A percentile compares a stretch with the other conserved stretches of the same genome.
Conservation (phyloP, 2,329 filamentous ascomycete species). For the Aureobasidium sp. region DNA sequence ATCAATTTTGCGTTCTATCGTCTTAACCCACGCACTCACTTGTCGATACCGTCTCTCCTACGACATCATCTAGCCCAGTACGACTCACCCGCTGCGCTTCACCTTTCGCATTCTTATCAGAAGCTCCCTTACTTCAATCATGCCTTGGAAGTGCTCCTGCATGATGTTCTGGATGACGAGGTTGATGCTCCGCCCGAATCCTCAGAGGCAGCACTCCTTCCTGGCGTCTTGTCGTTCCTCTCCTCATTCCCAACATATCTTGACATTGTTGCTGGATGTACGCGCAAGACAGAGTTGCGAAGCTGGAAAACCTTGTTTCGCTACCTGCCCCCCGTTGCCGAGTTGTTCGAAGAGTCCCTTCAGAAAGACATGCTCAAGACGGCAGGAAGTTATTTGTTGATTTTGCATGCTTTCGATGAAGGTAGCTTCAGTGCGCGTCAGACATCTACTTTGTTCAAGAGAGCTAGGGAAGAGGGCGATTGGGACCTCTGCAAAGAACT, state of each 20-base stretch:
- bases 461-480: slow-evolving; percentile 77
- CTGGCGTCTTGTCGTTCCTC: slow-evolving; percentile 47
- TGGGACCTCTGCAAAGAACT: slow-evolving; percentile 96
- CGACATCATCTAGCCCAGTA: slow-evolving; percentile 70
- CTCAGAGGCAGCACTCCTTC: slow-evolving; percentile 43
- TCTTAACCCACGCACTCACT: slow-evolving; percentile 83
- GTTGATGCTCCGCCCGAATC: slow-evolving; percentile 58
- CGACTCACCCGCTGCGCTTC: slow-evolving; percentile 72
- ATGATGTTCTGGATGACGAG: slow-evolving; percentile 90
- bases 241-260: slow-evolving; percentile 67
- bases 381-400: slow-evolving; percentile 90
- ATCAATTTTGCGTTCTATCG: slow-evolving; percentile 85
- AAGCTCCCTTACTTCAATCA: slow-evolving; percentile 88
- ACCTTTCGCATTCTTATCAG: slow-evolving; percentile 77
- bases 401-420: slow-evolving; percentile 69
- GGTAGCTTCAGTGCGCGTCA: slow-evolving; percentile 52
- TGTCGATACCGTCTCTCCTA: slow-evolving; percentile 85
- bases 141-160: slow-evolving; percentile 82
- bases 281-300: slow-evolving; percentile 89
- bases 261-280: slow-evolving; percentile 93
- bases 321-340: slow-evolving; percentile 81
- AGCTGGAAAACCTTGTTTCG: slow-evolving; percentile 93
- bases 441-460: slow-evolving; percentile 67
- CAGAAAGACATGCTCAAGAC: slow-evolving; percentile 83
- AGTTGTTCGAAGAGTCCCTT: slow-evolving; percentile 88